Conservation (phyloP, 1,284 basidiomycete species). For the Irpex sp. region DNA sequence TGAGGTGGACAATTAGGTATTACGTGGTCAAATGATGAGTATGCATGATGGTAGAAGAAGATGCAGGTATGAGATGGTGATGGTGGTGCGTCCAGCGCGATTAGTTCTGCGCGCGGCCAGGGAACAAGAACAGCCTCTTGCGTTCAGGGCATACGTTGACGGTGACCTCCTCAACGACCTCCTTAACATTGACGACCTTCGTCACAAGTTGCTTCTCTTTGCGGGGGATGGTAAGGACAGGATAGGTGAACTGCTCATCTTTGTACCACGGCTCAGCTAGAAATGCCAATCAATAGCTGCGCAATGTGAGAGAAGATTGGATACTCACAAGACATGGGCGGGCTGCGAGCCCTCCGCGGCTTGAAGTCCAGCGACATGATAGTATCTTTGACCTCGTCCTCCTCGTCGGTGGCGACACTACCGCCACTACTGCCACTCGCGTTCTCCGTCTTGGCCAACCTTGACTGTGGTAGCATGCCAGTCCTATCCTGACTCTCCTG, state of each 20-base stretch:
- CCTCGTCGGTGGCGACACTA: conserved; percentile 30
- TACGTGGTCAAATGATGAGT: no score
- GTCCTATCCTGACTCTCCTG: conserved; percentile 12
- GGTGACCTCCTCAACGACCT: conserved; percentile 23
- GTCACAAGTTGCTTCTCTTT: conserved; percentile 46
- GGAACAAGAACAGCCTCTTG: conserved; percentile 47
- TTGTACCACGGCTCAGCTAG: conserved; percentile 55
- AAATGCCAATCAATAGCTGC: conserved; percentile 1
- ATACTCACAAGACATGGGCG: conserved; percentile 7
- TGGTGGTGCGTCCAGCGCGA: no score
- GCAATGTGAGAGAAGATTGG: not conserved
- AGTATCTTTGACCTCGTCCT: conserved; percentile 21
- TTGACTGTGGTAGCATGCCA: conserved; percentile 30
- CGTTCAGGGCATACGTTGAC: conserved; percentile 24
- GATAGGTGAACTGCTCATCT: conserved; percentile 57
- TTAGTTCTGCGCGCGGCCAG: no score
- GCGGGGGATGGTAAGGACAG: conserved; percentile 52
- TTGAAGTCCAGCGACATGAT: not conserved
- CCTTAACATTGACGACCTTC: conserved; percentile 38
- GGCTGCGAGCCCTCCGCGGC: conserved; percentile 9
- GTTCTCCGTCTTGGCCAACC: conserved; percentile 12
- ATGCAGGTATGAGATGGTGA: no score
- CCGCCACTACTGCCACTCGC: conserved; percentile 20
- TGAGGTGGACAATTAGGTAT: no score
- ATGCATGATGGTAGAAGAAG: no score